Percentiles rank a stretch among this genome's conserved stretches.
Evolutionary conservation across 2,329 filamentous ascomycete species (phyloP).

Genomic region (Tolypocladium ovalisporum): DNA sequence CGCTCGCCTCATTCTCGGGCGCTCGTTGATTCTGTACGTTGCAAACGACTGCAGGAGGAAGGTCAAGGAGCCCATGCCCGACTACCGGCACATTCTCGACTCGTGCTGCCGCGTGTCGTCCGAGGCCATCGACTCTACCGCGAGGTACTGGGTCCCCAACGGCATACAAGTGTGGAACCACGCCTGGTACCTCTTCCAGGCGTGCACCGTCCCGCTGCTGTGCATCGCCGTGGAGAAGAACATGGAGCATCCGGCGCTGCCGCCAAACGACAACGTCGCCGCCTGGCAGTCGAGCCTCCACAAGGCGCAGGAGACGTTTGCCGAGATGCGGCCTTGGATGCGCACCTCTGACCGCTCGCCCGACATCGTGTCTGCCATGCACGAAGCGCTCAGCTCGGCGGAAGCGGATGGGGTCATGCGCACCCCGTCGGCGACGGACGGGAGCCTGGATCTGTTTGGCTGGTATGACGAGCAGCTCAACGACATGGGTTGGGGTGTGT

Average conservation of each 20-base stretch:
- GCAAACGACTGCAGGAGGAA: constrained; percentile 11
- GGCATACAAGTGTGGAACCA: constrained; percentile 20
- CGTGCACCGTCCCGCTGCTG: constrained; percentile 18
- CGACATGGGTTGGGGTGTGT: constrained; percentile 14
- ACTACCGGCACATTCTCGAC: constrained; percentile 11
- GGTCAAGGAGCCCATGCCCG: constrained; percentile 6
- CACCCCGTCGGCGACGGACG: constrained; percentile 13
- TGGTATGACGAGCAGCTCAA: constrained; percentile 17
- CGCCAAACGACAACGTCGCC: constrained; percentile 2
- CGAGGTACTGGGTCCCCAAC: constrained; percentile 20
- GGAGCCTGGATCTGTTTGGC: constrained; percentile 13
- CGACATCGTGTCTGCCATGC: constrained; percentile 15
- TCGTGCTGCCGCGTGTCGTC: constrained; percentile 14
- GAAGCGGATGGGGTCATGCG: constrained; percentile 9
- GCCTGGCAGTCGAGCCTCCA: constrained; percentile 12
- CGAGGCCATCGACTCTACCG: constrained; percentile 19
- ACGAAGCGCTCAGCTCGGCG: constrained; percentile 11
- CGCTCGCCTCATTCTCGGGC: constrained; percentile 13
- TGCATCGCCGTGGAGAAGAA: constrained; percentile 15
- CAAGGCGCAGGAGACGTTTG: constrained; percentile 13
- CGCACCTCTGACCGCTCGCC: constrained; percentile 13
- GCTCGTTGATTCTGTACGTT: constrained; percentile 11
- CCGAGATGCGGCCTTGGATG: constrained; percentile 18
- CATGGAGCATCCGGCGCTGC: constrained; percentile 2
- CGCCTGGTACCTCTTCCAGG: constrained; percentile 21